These are phyloP conservation scores for Exophiala sp. DNA, from an alignment of 2,329 filamentous ascomycete genomes.

Conservation along the genomic window DNA sequence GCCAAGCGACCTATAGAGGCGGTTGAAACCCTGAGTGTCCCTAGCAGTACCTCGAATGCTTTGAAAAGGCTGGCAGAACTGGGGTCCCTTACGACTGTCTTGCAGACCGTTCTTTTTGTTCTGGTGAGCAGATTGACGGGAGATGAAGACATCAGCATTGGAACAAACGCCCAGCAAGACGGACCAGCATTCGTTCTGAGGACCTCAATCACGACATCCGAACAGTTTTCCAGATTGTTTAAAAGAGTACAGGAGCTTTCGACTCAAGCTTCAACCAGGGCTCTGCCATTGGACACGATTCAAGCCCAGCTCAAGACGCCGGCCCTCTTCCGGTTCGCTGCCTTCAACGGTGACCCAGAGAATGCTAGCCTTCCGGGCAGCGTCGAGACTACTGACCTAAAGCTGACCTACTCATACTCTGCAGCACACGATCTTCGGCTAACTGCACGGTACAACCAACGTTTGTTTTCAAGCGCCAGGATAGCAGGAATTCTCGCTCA, in stretches of 20 bases:
- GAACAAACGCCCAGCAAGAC: conserved; percentile 40
- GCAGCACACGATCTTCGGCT: conserved; percentile 31
- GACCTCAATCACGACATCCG: conserved; percentile 37
- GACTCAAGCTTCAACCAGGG: conserved; percentile 13
- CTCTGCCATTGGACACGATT: conserved; percentile 16
- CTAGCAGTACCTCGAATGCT: conserved; percentile 35
- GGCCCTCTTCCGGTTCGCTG: conserved; percentile 44
- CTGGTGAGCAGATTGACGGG: conserved; percentile 44
- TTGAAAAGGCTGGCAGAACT: conserved; percentile 37
- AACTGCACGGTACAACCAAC: conserved; percentile 42
- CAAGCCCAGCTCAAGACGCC: conserved; percentile 29
- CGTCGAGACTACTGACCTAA: conserved; percentile 41
- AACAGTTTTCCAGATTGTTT: conserved; percentile 39
- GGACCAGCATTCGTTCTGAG: conserved; percentile 44
- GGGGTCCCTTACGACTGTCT: conserved; percentile 37
- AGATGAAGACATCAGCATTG: conserved; percentile 46
- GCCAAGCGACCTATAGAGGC: conserved; percentile 38
- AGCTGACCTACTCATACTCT: conserved; percentile 36
- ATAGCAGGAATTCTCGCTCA: conserved; percentile 42
- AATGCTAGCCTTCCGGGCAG: not conserved
- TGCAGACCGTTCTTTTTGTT: conserved; percentile 42
- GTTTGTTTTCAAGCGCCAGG: conserved; percentile 43
- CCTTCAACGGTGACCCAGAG: conserved; percentile 36
- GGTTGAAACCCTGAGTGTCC: conserved; percentile 38
- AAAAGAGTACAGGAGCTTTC: conserved; percentile 34